Evolutionary conservation across 352 stramenopile genomes (phyloP).

Genomic region (Hyaloperonospora brassicae): DNA sequence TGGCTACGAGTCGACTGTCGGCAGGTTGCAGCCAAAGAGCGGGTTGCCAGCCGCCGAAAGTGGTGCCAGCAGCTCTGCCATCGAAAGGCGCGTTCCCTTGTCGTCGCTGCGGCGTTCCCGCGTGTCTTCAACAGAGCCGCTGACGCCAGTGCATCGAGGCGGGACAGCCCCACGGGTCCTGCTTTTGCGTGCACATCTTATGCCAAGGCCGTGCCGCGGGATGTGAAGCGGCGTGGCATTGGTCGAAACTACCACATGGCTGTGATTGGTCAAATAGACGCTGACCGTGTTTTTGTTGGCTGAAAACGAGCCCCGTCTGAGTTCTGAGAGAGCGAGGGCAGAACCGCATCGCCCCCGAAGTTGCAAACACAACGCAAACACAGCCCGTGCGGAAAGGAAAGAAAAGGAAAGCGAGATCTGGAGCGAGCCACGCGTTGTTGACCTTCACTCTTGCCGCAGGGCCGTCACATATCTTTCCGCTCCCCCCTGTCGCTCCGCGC

Average conservation of each 20-base stretch:
- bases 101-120: no score
- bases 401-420: conserved; percentile 4
- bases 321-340: conserved; percentile 25
- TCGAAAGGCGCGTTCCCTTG: no score
- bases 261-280: conserved; percentile 7
- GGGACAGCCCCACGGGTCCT: no score
- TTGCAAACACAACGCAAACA: conserved; percentile 30
- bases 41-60: no score
- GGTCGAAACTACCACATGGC: conserved; percentile 5
- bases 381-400: conserved; percentile 4
- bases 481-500: background rate
- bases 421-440: conserved; percentile 11
- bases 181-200: conserved; percentile 5
- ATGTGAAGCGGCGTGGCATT: conserved; percentile 12
- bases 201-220: conserved; percentile 18
- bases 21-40: no score
- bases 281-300: conserved; percentile 1
- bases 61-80: no score
- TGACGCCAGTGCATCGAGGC: conserved; percentile 8
- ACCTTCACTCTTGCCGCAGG: conserved; percentile 2
- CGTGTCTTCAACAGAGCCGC: background rate
- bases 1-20: no score
- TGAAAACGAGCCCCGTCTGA: conserved; percentile 21
- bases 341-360: conserved; percentile 7
- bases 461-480: conserved; percentile 6